Conservation (phyloP, 116 monocot genomes). For the Phalaenopsis hybrid region DNA sequence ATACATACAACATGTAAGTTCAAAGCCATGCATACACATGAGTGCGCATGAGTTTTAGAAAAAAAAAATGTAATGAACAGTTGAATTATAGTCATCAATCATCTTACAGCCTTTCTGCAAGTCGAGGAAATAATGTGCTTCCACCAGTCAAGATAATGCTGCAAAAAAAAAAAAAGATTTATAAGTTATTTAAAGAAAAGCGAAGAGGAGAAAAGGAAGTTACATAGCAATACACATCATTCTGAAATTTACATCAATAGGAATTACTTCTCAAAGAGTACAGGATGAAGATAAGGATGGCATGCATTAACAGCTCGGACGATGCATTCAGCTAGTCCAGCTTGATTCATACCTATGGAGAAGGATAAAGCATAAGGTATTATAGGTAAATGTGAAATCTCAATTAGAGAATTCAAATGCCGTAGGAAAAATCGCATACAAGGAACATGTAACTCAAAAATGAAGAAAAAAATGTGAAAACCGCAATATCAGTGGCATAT, state of each 20-base stretch:
- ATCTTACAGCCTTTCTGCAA: constrained; percentile 82
- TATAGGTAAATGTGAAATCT: no score
- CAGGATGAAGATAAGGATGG: constrained; percentile 86
- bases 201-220: no score
- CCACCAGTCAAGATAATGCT: constrained; percentile 97
- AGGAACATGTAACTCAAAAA: background rate
- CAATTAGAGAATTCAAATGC: background rate
- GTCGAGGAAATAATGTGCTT: constrained; percentile 81
- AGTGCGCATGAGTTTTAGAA: no score
- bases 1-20: no score
- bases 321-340: constrained; percentile 90
- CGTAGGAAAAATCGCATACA: background rate
- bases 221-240: background rate
- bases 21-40: no score
- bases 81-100: background rate
- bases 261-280: constrained; percentile 75
- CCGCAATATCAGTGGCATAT: no score
- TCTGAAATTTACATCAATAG: background rate
- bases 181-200: background rate
- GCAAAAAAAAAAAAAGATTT: constrained; percentile 11
- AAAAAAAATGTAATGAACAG: background rate
- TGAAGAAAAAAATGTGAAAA: no score
- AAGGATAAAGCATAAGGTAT: background rate
- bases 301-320: constrained; percentile 72
- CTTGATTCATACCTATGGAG: constrained; percentile 91